Evolutionary conservation across 768 basidiomycete species (phyloP), one percentile per base, ranked within the genome.

Genomic region (Boletus sp.): DNA sequence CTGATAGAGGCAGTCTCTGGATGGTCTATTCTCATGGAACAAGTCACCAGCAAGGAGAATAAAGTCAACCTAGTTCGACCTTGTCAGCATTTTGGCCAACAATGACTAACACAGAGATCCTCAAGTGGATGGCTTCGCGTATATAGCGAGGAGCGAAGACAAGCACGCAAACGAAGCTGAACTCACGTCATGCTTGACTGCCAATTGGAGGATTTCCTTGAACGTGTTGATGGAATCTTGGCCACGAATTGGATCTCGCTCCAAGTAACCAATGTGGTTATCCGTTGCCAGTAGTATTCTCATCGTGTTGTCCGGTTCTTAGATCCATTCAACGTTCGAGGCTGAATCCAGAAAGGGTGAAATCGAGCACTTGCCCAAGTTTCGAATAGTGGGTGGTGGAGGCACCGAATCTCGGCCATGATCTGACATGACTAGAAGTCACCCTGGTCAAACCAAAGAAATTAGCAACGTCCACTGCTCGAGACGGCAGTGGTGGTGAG

Each of bases 11-110:
- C 89, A 89, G 49, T 93, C 91, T 59, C 96, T 76, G 29, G 91
- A 91, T 0, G 97, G 97, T 57, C 93, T 84, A 71, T 98, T 99
- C 66, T 99, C 97, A 70, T 99, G 97, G 67, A 99, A 99, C 4
- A 99, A 76, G 69, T 99, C 97, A 8, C 97, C 97, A 14, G 88
- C 96, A 7, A 98, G 83, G 9, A 99, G 82, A 41, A 99, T 80
- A 67, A 98, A 92, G 74, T 99, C 97, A 51, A 98, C 96, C 93
- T 96, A 56, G 27, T 21, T 30, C 8, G 3, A 8, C 3, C 6
- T 4, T 23, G 43, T 67, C 44, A 67, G 56, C 33, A 8, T 29
- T 17, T 37, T 23, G 40, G 2, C 29, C 2, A 17, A 37, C 21
- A 23, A 11, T 15, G 9, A 37, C 15, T 8, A 9, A 55, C 29